A percentile compares a stretch with the other conserved stretches of the same genome.
phyloP scores from a whole-genome alignment of 306 rosid genomes.

The Fragaria ananassa region DNA sequence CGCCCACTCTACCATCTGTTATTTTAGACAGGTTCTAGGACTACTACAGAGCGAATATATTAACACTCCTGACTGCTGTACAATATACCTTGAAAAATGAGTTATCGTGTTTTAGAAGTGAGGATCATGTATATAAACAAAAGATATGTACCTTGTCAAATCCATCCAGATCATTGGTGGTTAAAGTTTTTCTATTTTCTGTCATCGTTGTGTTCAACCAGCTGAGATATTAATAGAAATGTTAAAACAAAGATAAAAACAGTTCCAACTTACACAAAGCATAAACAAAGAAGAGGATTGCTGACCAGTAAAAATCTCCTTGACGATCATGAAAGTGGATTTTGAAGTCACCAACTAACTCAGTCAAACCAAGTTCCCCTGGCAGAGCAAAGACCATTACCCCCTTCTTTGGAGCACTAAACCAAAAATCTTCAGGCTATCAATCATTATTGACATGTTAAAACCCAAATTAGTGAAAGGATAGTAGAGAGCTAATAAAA shows the following conservation, averaged over 20 bases:
- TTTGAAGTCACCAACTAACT: constrained; percentile 88
- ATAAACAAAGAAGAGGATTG: constrained; percentile 17
- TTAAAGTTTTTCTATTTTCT: constrained; percentile 77
- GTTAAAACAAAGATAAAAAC: constrained; percentile 14
- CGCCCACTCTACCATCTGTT: not conserved
- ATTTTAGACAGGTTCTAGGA: not conserved
- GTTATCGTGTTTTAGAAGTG: not conserved
- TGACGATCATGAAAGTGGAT: constrained; percentile 92
- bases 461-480: constrained; percentile 15
- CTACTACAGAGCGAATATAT: not conserved
- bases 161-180: constrained; percentile 77
- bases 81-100: not conserved
- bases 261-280: constrained; percentile 12
- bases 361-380: constrained; percentile 96
- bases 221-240: constrained; percentile 41
- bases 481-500: constrained; percentile 14
- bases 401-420: constrained; percentile 95
- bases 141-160: constrained; percentile 72
- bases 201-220: constrained; percentile 96
- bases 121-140: constrained; percentile 8
- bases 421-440: constrained; percentile 97
- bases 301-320: constrained; percentile 96
- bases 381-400: constrained; percentile 96
- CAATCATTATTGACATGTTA: constrained; percentile 6
- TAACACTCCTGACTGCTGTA: not conserved